Evolutionary conservation across 192 early-diverging fungal species (phyloP).

Genomic region (Dissophora globulifera): DNA sequence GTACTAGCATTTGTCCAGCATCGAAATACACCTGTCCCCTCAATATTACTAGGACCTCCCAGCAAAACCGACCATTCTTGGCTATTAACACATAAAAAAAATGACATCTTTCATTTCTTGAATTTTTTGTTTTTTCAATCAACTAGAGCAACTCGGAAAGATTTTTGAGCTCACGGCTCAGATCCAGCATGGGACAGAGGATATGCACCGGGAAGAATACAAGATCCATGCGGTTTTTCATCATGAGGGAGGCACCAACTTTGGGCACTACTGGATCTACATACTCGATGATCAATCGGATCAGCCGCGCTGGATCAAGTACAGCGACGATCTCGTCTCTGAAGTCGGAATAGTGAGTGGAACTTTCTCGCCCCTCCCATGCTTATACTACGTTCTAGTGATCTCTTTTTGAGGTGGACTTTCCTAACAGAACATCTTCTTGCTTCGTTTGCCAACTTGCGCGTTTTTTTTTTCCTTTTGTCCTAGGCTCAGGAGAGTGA

Average conservation of each 20-base stretch:
- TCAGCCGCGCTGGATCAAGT: conserved; percentile 73
- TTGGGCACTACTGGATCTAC: conserved; percentile 87
- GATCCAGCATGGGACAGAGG: conserved; percentile 50
- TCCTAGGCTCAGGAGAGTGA: conserved; percentile 61
- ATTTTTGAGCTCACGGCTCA: conserved; percentile 15
- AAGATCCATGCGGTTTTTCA: conserved; percentile 82
- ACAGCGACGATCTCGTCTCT: conserved; percentile 76
- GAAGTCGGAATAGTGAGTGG: conserved; percentile 54
- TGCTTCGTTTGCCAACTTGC: too few species aligned
- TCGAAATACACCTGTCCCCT: too few species aligned
- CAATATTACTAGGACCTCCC: too few species aligned
- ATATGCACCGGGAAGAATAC: conserved; percentile 60
- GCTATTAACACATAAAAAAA: too few species aligned
- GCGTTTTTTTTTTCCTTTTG: too few species aligned
- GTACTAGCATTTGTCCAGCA: neutral
- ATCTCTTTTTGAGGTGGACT: neutral
- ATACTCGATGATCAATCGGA: conserved; percentile 64
- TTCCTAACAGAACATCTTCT: neutral
- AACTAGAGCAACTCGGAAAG: conserved; percentile 13
- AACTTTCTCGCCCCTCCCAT: neutral
- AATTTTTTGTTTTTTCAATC: neutral
- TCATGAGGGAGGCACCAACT: conserved; percentile 68
- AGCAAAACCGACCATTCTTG: too few species aligned
- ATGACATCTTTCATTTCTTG: neutral
- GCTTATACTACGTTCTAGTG: too few species aligned